Percentiles rank a stretch among this genome's conserved stretches.
These are phyloP conservation scores for Tuber magnatum DNA, from an alignment of 495 filamentous ascomycete genomes.

Conservation along the genomic window DNA sequence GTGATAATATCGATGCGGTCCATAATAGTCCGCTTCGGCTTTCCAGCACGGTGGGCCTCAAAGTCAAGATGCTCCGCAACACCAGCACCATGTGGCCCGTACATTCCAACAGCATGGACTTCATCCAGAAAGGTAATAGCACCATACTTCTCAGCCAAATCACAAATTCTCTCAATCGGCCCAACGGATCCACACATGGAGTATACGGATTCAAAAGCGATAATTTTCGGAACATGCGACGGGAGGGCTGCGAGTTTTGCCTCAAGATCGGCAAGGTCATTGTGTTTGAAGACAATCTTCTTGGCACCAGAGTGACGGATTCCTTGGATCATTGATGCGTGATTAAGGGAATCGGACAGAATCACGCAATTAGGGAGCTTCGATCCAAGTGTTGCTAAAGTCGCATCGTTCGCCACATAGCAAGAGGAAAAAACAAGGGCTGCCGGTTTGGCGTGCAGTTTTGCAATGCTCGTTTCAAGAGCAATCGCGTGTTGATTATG, in stretches of 20 bases:
- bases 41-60: slow-evolving; percentile 61
- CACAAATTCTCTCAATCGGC: slow-evolving; percentile 90
- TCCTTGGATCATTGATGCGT: slow-evolving; percentile 98
- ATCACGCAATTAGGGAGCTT: slow-evolving; percentile 96
- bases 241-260: slow-evolving; percentile 82
- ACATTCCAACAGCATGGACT: slow-evolving; percentile 98
- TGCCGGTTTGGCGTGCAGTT: slow-evolving; percentile 78
- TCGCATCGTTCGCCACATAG: slow-evolving; percentile 97
- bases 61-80: slow-evolving; percentile 97
- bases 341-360: slow-evolving; percentile 88
- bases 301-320: slow-evolving; percentile 93
- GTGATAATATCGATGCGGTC: slow-evolving; percentile 97
- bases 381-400: slow-evolving; percentile 87
- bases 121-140: slow-evolving; percentile 96
- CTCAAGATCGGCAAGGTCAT: slow-evolving; percentile 84
- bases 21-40: slow-evolving; percentile 77
- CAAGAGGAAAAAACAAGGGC: slow-evolving; percentile 94
- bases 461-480: slow-evolving; percentile 76
- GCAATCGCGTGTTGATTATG: slow-evolving; percentile 91
- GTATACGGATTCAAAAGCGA: slow-evolving; percentile 97
- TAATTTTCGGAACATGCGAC: slow-evolving; percentile 82
- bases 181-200: slow-evolving; percentile 98
- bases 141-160: slow-evolving; percentile 94
- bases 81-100: slow-evolving; percentile 90
- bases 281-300: slow-evolving; percentile 98